Conservation (phyloP, 2,329 filamentous ascomycete genomes). For the Fusarium camptoceras region DNA sequence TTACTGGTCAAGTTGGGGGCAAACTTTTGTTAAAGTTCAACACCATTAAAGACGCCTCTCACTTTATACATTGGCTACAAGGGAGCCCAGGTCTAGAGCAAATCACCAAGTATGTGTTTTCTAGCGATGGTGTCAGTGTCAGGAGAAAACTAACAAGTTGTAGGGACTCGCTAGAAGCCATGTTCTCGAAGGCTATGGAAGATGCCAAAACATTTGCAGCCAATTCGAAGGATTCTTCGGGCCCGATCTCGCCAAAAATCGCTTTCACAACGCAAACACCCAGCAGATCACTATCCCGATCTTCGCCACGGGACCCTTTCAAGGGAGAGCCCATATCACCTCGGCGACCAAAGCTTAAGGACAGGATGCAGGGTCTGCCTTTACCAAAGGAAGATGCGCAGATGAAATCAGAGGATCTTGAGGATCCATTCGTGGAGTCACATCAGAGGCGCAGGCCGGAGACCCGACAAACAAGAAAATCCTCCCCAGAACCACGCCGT, state of each 20-base stretch:
- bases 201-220: conserved; percentile 1
- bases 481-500: conserved; percentile 26
- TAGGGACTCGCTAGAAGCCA: conserved; percentile 28
- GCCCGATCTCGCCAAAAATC: background rate
- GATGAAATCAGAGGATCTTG: background rate
- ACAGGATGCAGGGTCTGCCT: conserved; percentile 38
- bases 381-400: conserved; percentile 1
- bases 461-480: conserved; percentile 45
- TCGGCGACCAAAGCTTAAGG: conserved; percentile 42
- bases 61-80: conserved; percentile 35
- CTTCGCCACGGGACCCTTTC: conserved; percentile 20
- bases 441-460: conserved; percentile 30
- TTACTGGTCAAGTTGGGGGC: background rate
- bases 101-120: conserved; percentile 27
- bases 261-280: background rate
- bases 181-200: conserved; percentile 6
- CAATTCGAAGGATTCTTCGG: background rate
- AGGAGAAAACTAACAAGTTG: conserved; percentile 11
- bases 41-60: conserved; percentile 6
- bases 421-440: background rate
- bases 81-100: background rate
- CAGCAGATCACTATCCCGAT: background rate
- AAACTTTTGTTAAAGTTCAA: conserved; percentile 42
- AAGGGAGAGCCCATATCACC: conserved; percentile 12
- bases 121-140: too few species aligned